phyloP scores from a whole-genome alignment of 257 asterid genomes.

The Striga asiatica region DNA sequence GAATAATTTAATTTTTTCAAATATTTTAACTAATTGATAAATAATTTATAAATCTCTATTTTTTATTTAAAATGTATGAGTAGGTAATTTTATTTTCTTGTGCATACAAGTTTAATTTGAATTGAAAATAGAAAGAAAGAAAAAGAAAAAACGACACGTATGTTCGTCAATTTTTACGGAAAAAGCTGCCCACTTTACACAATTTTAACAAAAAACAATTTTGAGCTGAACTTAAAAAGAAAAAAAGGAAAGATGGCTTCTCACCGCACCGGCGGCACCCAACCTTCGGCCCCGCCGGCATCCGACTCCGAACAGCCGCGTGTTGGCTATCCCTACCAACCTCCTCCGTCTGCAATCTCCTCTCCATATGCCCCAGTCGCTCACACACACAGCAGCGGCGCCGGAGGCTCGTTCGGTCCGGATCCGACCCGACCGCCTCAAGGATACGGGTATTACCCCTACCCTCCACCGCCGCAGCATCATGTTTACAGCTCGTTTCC shows the following conservation, averaged over 20 bases:
- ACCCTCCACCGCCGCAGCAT: slow-evolving; percentile 23
- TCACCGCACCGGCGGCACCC: slow-evolving; percentile 17
- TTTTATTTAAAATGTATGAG: too few relatives aligned
- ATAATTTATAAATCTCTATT: too few relatives aligned
- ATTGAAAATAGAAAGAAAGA: too few relatives aligned
- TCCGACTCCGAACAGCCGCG: slow-evolving; percentile 31
- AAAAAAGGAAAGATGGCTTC: slow-evolving; percentile 21
- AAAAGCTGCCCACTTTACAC: too few relatives aligned
- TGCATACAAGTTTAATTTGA: too few relatives aligned
- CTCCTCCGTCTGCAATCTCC: slow-evolving; percentile 21
- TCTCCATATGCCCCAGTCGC: slow-evolving; percentile 20
- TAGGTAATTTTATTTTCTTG: too few relatives aligned
- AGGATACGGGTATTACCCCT: slow-evolving; percentile 18
- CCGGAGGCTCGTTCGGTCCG: slow-evolving; percentile 25
- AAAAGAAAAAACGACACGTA: too few relatives aligned
- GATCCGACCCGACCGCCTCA: slow-evolving; percentile 28
- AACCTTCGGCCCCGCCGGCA: slow-evolving; percentile 53
- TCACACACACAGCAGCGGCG: slow-evolving; percentile 15
- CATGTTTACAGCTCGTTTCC: slow-evolving; percentile 37
- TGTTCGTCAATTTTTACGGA: too few relatives aligned
- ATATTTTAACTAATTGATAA: too few relatives aligned
- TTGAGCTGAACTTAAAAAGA: not conserved
- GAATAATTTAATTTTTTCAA: too few relatives aligned
- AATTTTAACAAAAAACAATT: too few relatives aligned
- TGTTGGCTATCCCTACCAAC: slow-evolving; percentile 36